Evolutionary conservation across 2,329 filamentous ascomycete species (phyloP).

Genomic region (Cryoendolithus antarcticus): DNA sequence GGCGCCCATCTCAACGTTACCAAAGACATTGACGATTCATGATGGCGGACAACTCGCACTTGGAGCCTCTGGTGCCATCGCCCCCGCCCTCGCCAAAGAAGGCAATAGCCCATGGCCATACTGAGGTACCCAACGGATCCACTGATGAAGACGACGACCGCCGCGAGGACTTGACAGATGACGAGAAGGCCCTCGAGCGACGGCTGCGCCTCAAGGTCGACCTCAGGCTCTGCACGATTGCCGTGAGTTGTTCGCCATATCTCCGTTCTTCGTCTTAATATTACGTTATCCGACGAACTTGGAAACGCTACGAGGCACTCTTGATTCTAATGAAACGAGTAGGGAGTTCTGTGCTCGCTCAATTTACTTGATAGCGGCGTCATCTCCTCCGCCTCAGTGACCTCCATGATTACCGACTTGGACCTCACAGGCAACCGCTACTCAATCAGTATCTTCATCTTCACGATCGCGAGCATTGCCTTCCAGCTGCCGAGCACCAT

Average conservation of each 20-base stretch:
- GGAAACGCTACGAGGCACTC: too few species aligned
- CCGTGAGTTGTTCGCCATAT: constrained; percentile 23
- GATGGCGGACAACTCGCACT: too few species aligned
- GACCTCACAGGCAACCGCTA: constrained; percentile 53
- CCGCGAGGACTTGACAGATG: not conserved
- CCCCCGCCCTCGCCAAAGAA: too few species aligned
- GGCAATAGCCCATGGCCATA: too few species aligned
- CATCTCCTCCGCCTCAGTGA: constrained; percentile 57
- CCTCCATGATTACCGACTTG: constrained; percentile 53
- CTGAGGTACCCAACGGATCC: too few species aligned
- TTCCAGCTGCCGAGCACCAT: constrained; percentile 60
- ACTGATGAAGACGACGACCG: not conserved
- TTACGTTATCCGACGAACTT: too few species aligned
- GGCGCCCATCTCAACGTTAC: too few species aligned
- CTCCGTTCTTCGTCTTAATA: too few species aligned
- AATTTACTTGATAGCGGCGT: constrained; percentile 60
- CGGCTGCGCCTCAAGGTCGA: constrained; percentile 52
- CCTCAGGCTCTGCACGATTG: constrained; percentile 56
- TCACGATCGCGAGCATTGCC: constrained; percentile 54
- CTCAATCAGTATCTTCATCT: constrained; percentile 60
- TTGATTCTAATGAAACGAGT: too few species aligned
- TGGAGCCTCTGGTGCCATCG: too few species aligned
- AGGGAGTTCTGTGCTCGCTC: constrained; percentile 39
- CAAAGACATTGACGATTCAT: too few species aligned
- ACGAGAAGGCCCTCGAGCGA: constrained; percentile 24